Conservation (phyloP, 192 early-diverging fungal genomes). For the Gonapodya prolifera region DNA sequence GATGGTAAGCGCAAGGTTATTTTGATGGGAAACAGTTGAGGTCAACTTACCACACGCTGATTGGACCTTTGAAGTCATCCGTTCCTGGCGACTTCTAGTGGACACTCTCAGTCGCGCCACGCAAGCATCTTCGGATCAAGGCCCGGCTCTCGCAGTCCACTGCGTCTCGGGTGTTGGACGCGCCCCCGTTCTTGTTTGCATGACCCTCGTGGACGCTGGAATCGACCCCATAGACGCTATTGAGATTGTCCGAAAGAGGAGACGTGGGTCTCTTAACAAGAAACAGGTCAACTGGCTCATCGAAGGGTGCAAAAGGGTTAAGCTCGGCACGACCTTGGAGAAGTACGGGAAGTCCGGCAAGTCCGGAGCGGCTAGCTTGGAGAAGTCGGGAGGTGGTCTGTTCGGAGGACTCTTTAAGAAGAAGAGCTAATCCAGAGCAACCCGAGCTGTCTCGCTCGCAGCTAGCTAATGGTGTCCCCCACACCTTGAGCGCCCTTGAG, state of each 20-base stretch:
- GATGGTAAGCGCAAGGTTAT: not conserved
- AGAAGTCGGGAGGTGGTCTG: not conserved
- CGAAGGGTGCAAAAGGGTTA: not conserved
- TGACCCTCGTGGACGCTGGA: conserved; percentile 66
- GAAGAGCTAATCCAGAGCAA: too few species aligned
- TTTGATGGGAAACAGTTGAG: not conserved
- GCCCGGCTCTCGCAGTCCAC: conserved; percentile 66
- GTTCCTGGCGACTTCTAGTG: not conserved
- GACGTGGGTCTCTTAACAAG: conserved; percentile 71
- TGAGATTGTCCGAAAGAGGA: conserved; percentile 54
- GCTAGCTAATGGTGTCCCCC: too few species aligned
- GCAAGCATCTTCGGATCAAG: not conserved
- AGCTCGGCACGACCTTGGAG: not conserved
- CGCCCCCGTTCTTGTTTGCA: conserved; percentile 79
- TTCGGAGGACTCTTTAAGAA: conserved; percentile 1
- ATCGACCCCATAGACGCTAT: conserved; percentile 65
- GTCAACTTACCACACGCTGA: not conserved
- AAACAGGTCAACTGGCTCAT: conserved; percentile 46
- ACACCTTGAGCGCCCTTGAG: too few species aligned
- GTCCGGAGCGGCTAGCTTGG: not conserved
- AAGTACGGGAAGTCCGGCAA: conserved; percentile 1
- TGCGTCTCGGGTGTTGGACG: conserved; percentile 93
- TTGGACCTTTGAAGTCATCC: not conserved
- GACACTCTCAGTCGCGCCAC: not conserved
- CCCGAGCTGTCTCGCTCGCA: too few species aligned